phyloP scores from a whole-genome alignment of 306 rosid species.

The Oemleria cerasiformis region DNA sequence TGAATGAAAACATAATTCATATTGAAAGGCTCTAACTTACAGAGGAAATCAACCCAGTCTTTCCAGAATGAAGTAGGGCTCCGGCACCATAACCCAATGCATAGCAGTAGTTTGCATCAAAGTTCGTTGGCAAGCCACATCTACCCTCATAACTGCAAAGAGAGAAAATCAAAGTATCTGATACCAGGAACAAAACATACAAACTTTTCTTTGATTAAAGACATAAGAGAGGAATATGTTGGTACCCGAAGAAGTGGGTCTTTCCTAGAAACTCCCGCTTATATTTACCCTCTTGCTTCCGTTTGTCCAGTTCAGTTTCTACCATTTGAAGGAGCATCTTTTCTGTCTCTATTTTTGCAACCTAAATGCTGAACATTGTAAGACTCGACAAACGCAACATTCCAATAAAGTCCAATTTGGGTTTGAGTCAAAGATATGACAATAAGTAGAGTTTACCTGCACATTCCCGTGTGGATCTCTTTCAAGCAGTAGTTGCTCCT shows the following conservation, averaged over 20 bases:
- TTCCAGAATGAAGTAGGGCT: conserved; percentile 78
- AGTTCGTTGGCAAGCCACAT: conserved; percentile 89
- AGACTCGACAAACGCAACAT: background rate
- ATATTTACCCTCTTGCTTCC: conserved; percentile 61
- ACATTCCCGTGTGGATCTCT: conserved; percentile 97
- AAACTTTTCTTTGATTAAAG: too few relatives aligned
- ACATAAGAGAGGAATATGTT: background rate
- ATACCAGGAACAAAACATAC: background rate
- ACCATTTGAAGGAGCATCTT: conserved; percentile 93
- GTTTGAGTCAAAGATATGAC: conserved; percentile 12
- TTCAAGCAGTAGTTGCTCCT: conserved; percentile 90
- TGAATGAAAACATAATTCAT: background rate
- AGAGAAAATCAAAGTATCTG: background rate
- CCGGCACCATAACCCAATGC: conserved; percentile 93
- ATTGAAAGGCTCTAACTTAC: conserved; percentile 36
- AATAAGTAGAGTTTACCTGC: conserved; percentile 47
- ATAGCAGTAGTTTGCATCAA: conserved; percentile 84
- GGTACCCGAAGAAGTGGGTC: conserved; percentile 90
- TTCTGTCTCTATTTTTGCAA: conserved; percentile 90
- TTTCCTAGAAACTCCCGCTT: conserved; percentile 56
- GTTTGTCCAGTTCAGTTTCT: conserved; percentile 75
- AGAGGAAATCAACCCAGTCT: conserved; percentile 84
- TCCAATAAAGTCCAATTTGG: conserved; percentile 6
- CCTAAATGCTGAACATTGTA: conserved; percentile 39
- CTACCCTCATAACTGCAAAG: conserved; percentile 82